A percentile compares a stretch with the other conserved stretches of the same genome.
These are phyloP conservation scores for Cercospora sesami DNA, from an alignment of 2,329 filamentous ascomycete genomes.

Conservation along the genomic window DNA sequence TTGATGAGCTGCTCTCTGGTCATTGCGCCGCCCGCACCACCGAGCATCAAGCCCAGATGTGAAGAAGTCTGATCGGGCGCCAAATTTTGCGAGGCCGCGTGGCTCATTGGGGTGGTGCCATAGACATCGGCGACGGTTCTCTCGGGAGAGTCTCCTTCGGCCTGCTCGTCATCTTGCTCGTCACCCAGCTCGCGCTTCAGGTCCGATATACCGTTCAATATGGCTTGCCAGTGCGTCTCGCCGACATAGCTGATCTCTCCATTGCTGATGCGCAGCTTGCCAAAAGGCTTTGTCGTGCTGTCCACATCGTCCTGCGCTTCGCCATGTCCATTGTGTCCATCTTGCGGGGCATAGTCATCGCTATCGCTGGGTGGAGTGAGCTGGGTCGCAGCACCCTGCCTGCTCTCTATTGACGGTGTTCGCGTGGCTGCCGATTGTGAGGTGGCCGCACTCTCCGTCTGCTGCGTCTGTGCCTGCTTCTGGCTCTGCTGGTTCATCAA, in stretches of 20 bases:
- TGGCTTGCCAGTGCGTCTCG: constrained; percentile 78
- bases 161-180: constrained; percentile 28
- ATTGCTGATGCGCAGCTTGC: constrained; percentile 76
- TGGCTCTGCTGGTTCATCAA: constrained; percentile 39
- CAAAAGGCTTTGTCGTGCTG: constrained; percentile 67
- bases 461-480: constrained; percentile 4
- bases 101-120: constrained; percentile 17
- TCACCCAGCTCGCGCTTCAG: constrained; percentile 38
- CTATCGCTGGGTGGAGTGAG: constrained; percentile 37
- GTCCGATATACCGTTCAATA: constrained; percentile 62
- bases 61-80: constrained; percentile 14
- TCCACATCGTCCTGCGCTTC: constrained; percentile 45
- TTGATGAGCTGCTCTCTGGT: constrained; percentile 38
- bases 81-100: background rate
- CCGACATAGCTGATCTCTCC: constrained; percentile 78
- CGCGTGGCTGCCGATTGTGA: background rate
- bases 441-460: background rate
- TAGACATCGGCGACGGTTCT: constrained; percentile 16
- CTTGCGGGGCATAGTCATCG: constrained; percentile 20
- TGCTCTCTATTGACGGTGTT: constrained; percentile 3
- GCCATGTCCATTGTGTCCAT: background rate
- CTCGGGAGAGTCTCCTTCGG: constrained; percentile 20
- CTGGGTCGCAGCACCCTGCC: constrained; percentile 20
- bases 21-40: constrained; percentile 15
- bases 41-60: constrained; percentile 34